Evolutionary conservation across 2,329 filamentous ascomycete genomes (phyloP).

Genomic region (Hymenoscyphus salicellus): DNA sequence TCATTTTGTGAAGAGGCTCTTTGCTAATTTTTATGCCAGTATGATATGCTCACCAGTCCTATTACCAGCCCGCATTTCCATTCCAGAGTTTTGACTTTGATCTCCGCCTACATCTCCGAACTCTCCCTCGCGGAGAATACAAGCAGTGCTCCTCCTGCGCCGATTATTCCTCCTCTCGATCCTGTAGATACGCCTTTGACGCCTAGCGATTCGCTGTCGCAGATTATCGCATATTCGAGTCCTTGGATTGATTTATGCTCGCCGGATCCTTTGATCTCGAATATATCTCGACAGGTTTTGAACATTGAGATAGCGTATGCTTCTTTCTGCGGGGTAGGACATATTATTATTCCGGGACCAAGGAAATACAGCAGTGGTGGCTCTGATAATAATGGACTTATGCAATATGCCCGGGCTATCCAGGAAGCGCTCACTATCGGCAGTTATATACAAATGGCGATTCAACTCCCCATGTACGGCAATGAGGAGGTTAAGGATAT

Average conservation of each 20-base stretch:
- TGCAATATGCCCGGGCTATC: slow-evolving; percentile 80
- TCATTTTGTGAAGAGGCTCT: neutral
- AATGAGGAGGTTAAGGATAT: slow-evolving; percentile 53
- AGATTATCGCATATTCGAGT: slow-evolving; percentile 76
- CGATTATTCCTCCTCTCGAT: slow-evolving; percentile 65
- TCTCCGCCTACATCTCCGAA: slow-evolving; percentile 49
- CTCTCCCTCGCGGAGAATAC: slow-evolving; percentile 45
- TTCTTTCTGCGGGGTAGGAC: slow-evolving; percentile 86
- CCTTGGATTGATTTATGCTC: slow-evolving; percentile 91
- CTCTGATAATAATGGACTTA: slow-evolving; percentile 50
- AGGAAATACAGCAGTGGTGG: slow-evolving; percentile 54
- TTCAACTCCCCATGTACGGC: slow-evolving; percentile 81
- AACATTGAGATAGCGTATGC: slow-evolving; percentile 92
- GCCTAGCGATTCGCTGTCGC: slow-evolving; percentile 65
- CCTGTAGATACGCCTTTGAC: slow-evolving; percentile 75
- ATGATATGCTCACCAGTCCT: slow-evolving; percentile 74
- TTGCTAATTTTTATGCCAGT: slow-evolving; percentile 47
- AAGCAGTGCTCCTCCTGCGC: slow-evolving; percentile 50
- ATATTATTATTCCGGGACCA: slow-evolving; percentile 78
- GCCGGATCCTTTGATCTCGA: slow-evolving; percentile 74
- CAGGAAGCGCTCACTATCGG: slow-evolving; percentile 74
- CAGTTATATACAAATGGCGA: slow-evolving; percentile 72
- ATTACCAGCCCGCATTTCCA: slow-evolving; percentile 75
- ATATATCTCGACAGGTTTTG: slow-evolving; percentile 83
- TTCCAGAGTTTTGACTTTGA: slow-evolving; percentile 60